phyloP scores from a whole-genome alignment of 2,329 filamentous ascomycete genomes.

The Colletotrichum navitas region DNA sequence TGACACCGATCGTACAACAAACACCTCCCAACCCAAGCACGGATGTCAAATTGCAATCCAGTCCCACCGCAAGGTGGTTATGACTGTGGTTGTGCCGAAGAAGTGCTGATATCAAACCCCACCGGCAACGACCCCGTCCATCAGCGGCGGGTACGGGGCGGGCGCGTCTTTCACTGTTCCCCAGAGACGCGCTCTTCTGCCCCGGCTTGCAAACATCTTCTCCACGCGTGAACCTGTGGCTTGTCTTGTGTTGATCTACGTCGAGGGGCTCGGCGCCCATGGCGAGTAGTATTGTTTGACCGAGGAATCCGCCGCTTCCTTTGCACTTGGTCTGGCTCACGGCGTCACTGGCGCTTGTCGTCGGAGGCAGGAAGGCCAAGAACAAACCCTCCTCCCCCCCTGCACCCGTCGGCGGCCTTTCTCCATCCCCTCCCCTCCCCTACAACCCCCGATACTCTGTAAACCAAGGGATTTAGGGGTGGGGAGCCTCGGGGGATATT shows the following conservation, averaged over 20 bases:
- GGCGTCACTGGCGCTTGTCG: background rate
- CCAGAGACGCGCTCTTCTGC: conserved; percentile 37
- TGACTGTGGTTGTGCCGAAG: conserved; percentile 99
- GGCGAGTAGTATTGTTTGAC: background rate
- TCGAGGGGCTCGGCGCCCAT: background rate
- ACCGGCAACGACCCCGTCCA: conserved; percentile 47
- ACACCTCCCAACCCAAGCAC: conserved; percentile 71
- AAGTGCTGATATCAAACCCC: conserved; percentile 87
- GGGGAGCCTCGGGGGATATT: no score
- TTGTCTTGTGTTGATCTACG: background rate
- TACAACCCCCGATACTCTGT: background rate
- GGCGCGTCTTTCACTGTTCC: conserved; percentile 35
- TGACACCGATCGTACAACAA: background rate
- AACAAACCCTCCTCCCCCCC: background rate
- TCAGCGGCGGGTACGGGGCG: conserved; percentile 44
- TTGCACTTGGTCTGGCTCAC: background rate
- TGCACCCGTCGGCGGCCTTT: no score
- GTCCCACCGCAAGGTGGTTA: conserved; percentile 65
- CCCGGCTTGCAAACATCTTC: conserved; percentile 44
- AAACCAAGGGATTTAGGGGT: background rate
- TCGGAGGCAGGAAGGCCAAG: background rate
- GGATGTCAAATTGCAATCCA: conserved; percentile 99
- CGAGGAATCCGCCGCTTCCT: background rate
- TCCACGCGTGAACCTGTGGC: background rate
- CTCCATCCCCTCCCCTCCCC: no score